These are phyloP conservation scores for Taphrina wiesneri DNA, from an alignment of 1,139 yeast genomes.

Conservation along the genomic window DNA sequence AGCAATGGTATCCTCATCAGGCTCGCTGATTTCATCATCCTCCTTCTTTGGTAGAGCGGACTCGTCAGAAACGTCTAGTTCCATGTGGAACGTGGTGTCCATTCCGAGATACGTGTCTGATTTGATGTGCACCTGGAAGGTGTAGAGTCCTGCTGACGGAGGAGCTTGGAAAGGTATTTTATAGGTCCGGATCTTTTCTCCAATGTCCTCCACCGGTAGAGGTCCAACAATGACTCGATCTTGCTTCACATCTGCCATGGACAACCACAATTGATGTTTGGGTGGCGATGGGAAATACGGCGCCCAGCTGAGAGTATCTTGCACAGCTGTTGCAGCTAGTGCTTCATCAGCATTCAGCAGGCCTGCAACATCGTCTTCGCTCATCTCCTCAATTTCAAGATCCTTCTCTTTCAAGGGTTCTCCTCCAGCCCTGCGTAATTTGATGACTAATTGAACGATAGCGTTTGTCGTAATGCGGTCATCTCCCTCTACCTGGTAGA, in stretches of 20 bases:
- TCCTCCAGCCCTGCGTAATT: slow-evolving; percentile 60
- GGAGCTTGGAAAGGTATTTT: slow-evolving; percentile 37
- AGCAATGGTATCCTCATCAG: slow-evolving; percentile 27
- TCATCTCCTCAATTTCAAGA: slow-evolving; percentile 11
- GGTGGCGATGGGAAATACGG: slow-evolving; percentile 32
- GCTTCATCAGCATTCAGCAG: slow-evolving; percentile 16
- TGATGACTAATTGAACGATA: slow-evolving; percentile 69
- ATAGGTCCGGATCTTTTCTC: slow-evolving; percentile 31
- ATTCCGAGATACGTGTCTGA: slow-evolving; percentile 37
- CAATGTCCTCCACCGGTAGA: slow-evolving; percentile 27
- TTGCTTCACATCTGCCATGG: slow-evolving; percentile 36
- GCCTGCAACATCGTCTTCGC: slow-evolving; percentile 29
- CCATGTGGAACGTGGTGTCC: slow-evolving; percentile 29
- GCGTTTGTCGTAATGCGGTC: slow-evolving; percentile 70
- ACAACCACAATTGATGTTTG: slow-evolving; percentile 36
- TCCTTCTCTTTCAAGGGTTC: slow-evolving; percentile 8
- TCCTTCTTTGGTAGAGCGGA: neutral
- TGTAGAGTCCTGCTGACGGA: slow-evolving; percentile 34
- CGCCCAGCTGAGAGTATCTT: slow-evolving; percentile 30
- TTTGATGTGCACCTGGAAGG: slow-evolving; percentile 35
- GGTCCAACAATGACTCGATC: slow-evolving; percentile 38
- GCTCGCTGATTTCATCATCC: slow-evolving; percentile 31
- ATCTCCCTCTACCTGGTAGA: slow-evolving; percentile 89
- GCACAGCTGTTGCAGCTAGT: slow-evolving; percentile 27
- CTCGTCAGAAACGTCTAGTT: slow-evolving; percentile 33